Evolutionary conservation across 169 alveolate genomes (phyloP).

Genomic region (Plasmodium gallinaceum): DNA sequence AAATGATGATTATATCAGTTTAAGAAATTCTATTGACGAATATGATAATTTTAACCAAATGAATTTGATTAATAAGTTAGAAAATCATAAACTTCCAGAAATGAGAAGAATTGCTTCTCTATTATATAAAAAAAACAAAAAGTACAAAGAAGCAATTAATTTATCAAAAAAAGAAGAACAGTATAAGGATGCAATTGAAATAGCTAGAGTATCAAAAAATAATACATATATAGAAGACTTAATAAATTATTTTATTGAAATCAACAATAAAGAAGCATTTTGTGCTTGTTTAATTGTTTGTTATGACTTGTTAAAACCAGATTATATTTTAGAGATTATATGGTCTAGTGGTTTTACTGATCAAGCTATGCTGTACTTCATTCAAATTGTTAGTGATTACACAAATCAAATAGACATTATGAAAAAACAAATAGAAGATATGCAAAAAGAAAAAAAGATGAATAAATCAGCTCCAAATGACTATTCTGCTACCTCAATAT

Average conservation of each 20-base stretch:
- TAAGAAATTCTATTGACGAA: conserved; percentile 94
- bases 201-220: conserved; percentile 83
- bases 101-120: conserved; percentile 98
- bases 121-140: conserved; percentile 92
- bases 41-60: conserved; percentile 97
- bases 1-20: conserved; percentile 95
- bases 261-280: conserved; percentile 94
- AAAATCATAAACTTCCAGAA: conserved; percentile 96
- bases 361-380: conserved; percentile 97
- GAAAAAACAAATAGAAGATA: conserved; percentile 87
- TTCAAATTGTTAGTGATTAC: conserved; percentile 91
- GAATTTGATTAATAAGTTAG: conserved; percentile 91
- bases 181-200: conserved; percentile 80
- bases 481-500: conserved; percentile 79
- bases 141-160: conserved; percentile 92
- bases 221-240: conserved; percentile 93
- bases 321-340: conserved; percentile 97
- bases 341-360: conserved; percentile 97
- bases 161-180: conserved; percentile 90
- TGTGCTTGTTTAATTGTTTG: conserved; percentile 98
- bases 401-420: conserved; percentile 85
- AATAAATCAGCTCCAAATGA: conserved; percentile 88
- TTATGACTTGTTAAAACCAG: conserved; percentile 97
- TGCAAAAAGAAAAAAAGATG: conserved; percentile 88
- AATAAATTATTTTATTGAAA: conserved; percentile 91